Evolutionary conservation across 768 basidiomycete species (phyloP).

Genomic region (Pilatotrama ljubarskyi): DNA sequence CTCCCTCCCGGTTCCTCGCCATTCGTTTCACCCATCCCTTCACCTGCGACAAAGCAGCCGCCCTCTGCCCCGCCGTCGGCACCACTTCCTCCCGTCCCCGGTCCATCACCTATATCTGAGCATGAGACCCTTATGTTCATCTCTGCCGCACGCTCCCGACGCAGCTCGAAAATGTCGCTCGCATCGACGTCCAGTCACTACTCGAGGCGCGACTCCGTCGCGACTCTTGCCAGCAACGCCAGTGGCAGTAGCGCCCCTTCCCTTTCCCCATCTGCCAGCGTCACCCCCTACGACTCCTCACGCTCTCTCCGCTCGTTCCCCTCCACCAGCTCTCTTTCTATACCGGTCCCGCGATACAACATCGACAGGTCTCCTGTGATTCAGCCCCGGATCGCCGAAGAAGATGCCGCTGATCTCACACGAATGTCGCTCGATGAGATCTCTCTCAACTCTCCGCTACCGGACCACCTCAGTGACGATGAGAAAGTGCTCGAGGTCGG

Average conservation of each 20-base stretch:
- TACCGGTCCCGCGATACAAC: constrained; percentile 12
- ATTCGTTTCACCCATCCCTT: constrained; percentile 16
- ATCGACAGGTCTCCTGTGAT: constrained; percentile 24
- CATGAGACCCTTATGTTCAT: constrained; percentile 47
- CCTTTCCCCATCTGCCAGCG: constrained; percentile 26
- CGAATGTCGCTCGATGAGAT: constrained; percentile 32
- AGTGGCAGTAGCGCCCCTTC: constrained; percentile 25
- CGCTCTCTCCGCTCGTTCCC: constrained; percentile 31
- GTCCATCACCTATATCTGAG: constrained; percentile 55
- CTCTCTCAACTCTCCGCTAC: constrained; percentile 18
- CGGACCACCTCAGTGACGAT: constrained; percentile 24
- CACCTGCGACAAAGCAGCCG: constrained; percentile 12
- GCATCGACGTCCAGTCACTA: constrained; percentile 26
- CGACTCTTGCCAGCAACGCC: constrained; percentile 26
- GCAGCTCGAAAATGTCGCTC: constrained; percentile 35
- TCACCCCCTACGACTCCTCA: constrained; percentile 27
- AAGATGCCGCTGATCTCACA: constrained; percentile 29
- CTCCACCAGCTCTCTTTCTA: constrained; percentile 30
- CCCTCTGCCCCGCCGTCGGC: constrained; percentile 56
- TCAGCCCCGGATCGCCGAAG: constrained; percentile 33
- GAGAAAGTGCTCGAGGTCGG: constrained; percentile 25
- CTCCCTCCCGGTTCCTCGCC: constrained; percentile 11
- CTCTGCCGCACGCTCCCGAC: constrained; percentile 37
- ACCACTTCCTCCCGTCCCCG: constrained; percentile 68
- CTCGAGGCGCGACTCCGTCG: constrained; percentile 32